Evolutionary conservation across 1,139 yeast genomes (phyloP), one percentile per base, ranked within the genome.

Genomic region (Geotrichum aggregatum): DNA sequence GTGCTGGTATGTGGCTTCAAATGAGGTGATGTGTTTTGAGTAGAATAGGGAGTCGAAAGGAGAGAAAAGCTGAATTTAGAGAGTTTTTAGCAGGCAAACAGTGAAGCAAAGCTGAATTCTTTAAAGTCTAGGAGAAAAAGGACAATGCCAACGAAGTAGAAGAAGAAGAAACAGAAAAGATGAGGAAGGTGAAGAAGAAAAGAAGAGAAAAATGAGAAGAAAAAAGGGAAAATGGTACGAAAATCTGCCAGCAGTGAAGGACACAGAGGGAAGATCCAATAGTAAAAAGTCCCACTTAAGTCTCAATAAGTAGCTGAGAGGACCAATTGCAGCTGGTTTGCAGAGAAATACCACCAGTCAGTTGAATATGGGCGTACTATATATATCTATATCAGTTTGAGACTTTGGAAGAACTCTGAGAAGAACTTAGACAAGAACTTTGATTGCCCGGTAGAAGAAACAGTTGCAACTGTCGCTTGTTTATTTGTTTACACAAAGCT

Each of bases 11-110:
- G 13, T n/a, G n/a, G n/a, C n/a, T n/a, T n/a, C n/a, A n/a, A 36
- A 18, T 19, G 41, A 36, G 19, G 19, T 13, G 28, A 13, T 46
- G 13, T 26, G 19, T 16, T 24, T 44, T 31, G 21, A 19, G 31
- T 19, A 44, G 21, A 19, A 31, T 22, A 46, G 35, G 40, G 26
- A 39, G 39, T 6, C n/a, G 31, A n/a, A 44, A 33, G 14, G 22
- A 33, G 28, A 40, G 28, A 31, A 34, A 50, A 38, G 18, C n/a
- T n/a, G n/a, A n/a, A n/a, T n/a, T n/a, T n/a, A n/a, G n/a, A n/a
- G n/a, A n/a, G n/a, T n/a, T n/a, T n/a, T n/a, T n/a, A n/a, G n/a
- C n/a, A n/a, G n/a, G n/a, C n/a, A n/a, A n/a, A n/a, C n/a, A n/a
- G n/a, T n/a, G n/a, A n/a, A n/a, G n/a, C n/a, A n/a, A 3, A 30